A percentile compares a stretch with the other conserved stretches of the same genome.
phyloP scores from a whole-genome alignment of 164 flowering plant genomes.

The Amborella trichopoda region DNA sequence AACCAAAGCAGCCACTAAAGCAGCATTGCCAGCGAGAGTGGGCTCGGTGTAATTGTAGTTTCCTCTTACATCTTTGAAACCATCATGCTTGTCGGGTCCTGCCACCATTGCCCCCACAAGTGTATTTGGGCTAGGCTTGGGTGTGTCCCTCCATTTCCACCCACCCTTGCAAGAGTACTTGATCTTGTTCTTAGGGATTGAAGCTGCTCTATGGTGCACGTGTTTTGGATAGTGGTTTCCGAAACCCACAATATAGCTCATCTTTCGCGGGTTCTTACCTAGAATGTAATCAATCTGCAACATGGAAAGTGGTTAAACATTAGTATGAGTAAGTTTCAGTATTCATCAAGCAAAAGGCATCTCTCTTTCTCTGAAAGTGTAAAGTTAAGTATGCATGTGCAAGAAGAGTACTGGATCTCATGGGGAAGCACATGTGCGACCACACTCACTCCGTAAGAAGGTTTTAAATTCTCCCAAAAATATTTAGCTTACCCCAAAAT shows the following conservation, averaged over 20 bases:
- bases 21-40: slow-evolving; percentile 56
- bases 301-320: neutral
- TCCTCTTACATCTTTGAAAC: slow-evolving; percentile 32
- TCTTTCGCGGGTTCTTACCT: slow-evolving; percentile 62
- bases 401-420: too few species aligned
- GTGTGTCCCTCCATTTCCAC: slow-evolving; percentile 28
- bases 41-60: slow-evolving; percentile 44
- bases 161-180: slow-evolving; percentile 36
- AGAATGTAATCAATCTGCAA: slow-evolving; percentile 47
- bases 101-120: slow-evolving; percentile 57
- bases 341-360: too few species aligned
- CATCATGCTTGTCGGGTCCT: slow-evolving; percentile 44
- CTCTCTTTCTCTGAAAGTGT: too few species aligned
- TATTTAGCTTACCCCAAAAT: too few species aligned
- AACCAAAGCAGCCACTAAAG: slow-evolving; percentile 61
- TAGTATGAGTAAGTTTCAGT: neutral
- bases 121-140: slow-evolving; percentile 34
- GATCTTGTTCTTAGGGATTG: slow-evolving; percentile 37
- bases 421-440: too few species aligned
- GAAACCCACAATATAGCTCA: slow-evolving; percentile 69
- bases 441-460: too few species aligned
- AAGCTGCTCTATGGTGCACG: slow-evolving; percentile 60
- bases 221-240: slow-evolving; percentile 33
- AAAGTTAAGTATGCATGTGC: too few species aligned
- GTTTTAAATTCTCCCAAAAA: too few species aligned